A percentile compares a stretch with the other conserved stretches of the same genome.
Evolutionary conservation across 2,329 filamentous ascomycete genomes (phyloP).

Genomic region (Cephalotrichum gorgonifer): DNA sequence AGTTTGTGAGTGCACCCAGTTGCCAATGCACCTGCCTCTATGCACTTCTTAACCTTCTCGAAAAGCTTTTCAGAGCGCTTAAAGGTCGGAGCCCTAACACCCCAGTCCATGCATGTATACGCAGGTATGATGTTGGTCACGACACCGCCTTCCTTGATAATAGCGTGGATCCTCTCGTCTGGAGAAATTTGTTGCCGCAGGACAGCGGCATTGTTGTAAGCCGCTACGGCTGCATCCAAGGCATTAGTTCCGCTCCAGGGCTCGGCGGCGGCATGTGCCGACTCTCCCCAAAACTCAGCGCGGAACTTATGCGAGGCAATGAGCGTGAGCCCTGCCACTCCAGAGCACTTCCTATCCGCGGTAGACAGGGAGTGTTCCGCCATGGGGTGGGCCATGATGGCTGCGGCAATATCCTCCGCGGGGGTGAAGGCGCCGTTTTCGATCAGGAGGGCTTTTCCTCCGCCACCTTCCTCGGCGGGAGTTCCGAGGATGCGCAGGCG

Average conservation of each 20-base stretch:
- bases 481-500: constrained; percentile 29
- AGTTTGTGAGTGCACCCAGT: constrained; percentile 16
- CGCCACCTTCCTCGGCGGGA: constrained; percentile 31
- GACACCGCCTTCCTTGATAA: constrained; percentile 24
- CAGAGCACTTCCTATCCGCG: constrained; percentile 6
- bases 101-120: constrained; percentile 26
- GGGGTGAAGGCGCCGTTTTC: constrained; percentile 16
- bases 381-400: constrained; percentile 18
- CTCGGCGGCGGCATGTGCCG: constrained; percentile 23
- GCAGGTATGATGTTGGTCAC: constrained; percentile 28
- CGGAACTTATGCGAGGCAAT: constrained; percentile 20
- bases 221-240: constrained; percentile 23
- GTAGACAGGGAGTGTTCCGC: background rate
- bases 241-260: constrained; percentile 27
- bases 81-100: constrained; percentile 24
- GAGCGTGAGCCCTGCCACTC: constrained; percentile 16
- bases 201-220: constrained; percentile 23
- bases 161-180: constrained; percentile 23
- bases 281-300: constrained; percentile 20
- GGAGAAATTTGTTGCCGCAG: constrained; percentile 26
- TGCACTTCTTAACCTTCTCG: constrained; percentile 22
- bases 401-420: constrained; percentile 12
- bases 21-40: constrained; percentile 22
- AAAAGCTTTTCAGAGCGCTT: constrained; percentile 16
- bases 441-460: constrained; percentile 21